These are phyloP conservation scores for Capsella rubella DNA, from an alignment of 441 rosid species.

Conservation along the genomic window DNA sequence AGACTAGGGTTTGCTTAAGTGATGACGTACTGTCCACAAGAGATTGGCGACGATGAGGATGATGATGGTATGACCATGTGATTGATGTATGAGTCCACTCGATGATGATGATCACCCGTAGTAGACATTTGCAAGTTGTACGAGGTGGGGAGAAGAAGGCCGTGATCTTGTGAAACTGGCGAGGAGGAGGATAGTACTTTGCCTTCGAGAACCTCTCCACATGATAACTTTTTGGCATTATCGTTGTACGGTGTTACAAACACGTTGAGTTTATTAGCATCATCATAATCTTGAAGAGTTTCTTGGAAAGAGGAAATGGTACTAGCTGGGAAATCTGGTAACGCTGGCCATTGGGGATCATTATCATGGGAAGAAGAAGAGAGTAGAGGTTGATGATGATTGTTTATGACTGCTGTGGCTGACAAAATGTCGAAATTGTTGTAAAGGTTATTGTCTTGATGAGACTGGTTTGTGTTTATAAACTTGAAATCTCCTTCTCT, in stretches of 20 bases:
- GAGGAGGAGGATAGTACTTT: slow-evolving; percentile 38
- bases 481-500: slow-evolving; percentile 56
- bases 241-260: slow-evolving; percentile 41
- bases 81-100: slow-evolving; percentile 64
- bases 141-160: slow-evolving; percentile 36
- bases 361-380: slow-evolving; percentile 19
- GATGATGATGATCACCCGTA: slow-evolving; percentile 36
- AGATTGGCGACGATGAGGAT: slow-evolving; percentile 50
- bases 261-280: slow-evolving; percentile 38
- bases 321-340: slow-evolving; percentile 46
- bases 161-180: slow-evolving; percentile 38
- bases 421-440: slow-evolving; percentile 40
- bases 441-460: slow-evolving; percentile 34
- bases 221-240: slow-evolving; percentile 55
- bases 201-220: slow-evolving; percentile 64
- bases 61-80: slow-evolving; percentile 63
- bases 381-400: slow-evolving; percentile 35
- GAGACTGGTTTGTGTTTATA: slow-evolving; percentile 30
- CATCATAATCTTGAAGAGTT: slow-evolving; percentile 40
- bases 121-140: slow-evolving; percentile 43
- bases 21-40: slow-evolving; percentile 53
- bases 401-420: slow-evolving; percentile 27
- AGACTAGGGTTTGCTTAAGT: slow-evolving; percentile 62
- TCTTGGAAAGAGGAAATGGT: slow-evolving; percentile 50
- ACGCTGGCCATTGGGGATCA: slow-evolving; percentile 52